Evolutionary conservation across 495 filamentous ascomycete genomes (phyloP), one percentile per base, ranked within the genome.

Genomic region (Usnea hakonensis): DNA sequence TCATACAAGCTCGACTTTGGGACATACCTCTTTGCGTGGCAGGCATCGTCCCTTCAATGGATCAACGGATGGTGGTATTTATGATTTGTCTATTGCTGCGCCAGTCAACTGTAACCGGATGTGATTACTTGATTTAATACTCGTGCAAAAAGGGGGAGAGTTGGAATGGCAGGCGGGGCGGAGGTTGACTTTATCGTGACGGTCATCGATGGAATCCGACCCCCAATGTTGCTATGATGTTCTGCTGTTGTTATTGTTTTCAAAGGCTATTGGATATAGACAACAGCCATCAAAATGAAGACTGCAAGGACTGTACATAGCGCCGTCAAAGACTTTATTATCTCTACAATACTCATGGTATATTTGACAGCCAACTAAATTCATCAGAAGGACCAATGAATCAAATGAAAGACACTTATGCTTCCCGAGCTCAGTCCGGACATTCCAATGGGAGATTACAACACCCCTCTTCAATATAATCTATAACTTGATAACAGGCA

Each of bases 171-270:
- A 58, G 37, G 30, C 46, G 36, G 10, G 55, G 36, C 35, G 40
- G 44, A 33, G 48, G 40, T 35, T 57, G 40, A 50, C 35, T 54
- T 28, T 23, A 43, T 48, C 30, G 19, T 41, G 37, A 56, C 54
- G 54, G 35, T 56, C 26, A 32, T 16, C 36, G 46, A 50, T 1
- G 36, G 36, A 19, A n/a, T 35, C 30, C n/a, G 36, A 40, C 16
- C 43, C 37, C 63, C 58, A n/a, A 62, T 65, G 58, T 65, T 62
- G 64, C 64, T 65, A 65, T 65, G 64, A 62, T 33, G 35, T 50
- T 50, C 55, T 62, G 48, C 37, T 52, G 16, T 61, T 55, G 38
- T 33, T 61, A 44, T 43, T 57, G 55, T 57, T 35, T 32, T 57
- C 0, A 55, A 53, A 17, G 53, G 26, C 59, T 40, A 41, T 9